Conservation (phyloP, 2,329 filamentous ascomycete genomes). For the Aspergillus caelatus region DNA sequence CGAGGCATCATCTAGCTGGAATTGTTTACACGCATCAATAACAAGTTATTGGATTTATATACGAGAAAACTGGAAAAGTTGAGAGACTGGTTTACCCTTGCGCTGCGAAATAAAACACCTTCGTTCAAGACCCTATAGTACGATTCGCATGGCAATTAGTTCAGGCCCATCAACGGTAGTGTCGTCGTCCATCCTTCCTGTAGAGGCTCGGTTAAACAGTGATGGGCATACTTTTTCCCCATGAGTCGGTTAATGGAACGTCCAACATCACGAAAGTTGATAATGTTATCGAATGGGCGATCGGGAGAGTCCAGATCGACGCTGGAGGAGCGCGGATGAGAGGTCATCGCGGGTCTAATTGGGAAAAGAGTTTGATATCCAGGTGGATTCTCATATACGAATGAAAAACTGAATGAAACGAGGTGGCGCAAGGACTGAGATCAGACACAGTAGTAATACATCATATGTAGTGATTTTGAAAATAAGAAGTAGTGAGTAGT, state of each 20-base stretch:
- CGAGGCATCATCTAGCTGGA: conserved; percentile 68
- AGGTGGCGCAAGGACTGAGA: neutral
- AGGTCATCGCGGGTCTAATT: neutral
- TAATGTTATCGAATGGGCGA: conserved; percentile 58
- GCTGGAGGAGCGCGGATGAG: conserved; percentile 17
- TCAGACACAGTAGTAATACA: neutral
- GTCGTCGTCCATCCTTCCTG: neutral
- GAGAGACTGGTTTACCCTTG: conserved; percentile 55
- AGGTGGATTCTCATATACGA: neutral
- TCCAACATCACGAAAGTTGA: conserved; percentile 80
- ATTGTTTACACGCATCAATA: neutral
- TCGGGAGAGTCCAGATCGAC: conserved; percentile 38
- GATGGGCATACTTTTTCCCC: conserved; percentile 53
- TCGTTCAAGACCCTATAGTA: conserved; percentile 55
- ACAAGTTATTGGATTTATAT: conserved; percentile 8
- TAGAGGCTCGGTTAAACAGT: neutral
- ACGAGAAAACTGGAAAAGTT: neutral
- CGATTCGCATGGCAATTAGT: neutral
- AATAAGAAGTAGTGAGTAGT: neutral
- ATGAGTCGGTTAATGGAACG: conserved; percentile 64
- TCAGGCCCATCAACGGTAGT: neutral
- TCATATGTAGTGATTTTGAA: neutral
- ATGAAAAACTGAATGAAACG: neutral
- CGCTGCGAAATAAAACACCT: conserved; percentile 69
- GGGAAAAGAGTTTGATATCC: neutral